A percentile compares a stretch with the other conserved stretches of the same genome.
Conservation (phyloP, 2,329 filamentous ascomycete genomes). For the Byssoonygena ceratinophila region DNA sequence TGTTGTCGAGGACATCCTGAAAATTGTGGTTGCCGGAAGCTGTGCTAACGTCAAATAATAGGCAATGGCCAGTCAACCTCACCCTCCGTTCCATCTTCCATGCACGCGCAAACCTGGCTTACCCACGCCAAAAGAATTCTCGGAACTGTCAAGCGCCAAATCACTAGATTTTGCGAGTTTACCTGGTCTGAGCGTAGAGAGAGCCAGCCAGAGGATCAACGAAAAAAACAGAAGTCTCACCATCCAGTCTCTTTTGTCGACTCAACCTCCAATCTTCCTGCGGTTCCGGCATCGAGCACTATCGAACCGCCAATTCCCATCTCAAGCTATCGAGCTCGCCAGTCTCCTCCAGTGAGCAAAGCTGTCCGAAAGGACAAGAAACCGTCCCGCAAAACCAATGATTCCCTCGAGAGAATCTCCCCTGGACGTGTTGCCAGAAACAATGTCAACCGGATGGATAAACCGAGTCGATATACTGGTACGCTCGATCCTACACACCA, state of each 20-base stretch:
- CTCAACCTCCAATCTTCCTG: background rate
- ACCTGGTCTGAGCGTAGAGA: background rate
- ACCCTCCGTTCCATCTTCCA: background rate
- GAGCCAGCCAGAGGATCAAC: conserved; percentile 1
- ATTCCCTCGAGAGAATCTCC: background rate
- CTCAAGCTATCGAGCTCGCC: conserved; percentile 1
- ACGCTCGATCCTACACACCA: background rate
- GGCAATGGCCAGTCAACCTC: conserved; percentile 1
- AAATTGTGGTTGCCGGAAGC: background rate
- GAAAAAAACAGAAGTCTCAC: background rate
- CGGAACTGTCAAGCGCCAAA: conserved; percentile 10
- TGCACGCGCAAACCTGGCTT: conserved; percentile 1
- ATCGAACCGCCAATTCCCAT: background rate
- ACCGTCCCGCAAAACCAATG: conserved; percentile 1
- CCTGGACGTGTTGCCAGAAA: conserved; percentile 1
- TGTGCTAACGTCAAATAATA: background rate
- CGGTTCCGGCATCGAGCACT: background rate
- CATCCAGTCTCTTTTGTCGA: background rate
- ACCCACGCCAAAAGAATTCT: conserved; percentile 3
- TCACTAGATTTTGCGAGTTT: conserved; percentile 4
- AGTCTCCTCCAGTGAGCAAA: background rate
- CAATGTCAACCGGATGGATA: background rate
- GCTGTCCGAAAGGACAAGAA: background rate
- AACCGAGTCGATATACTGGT: background rate
- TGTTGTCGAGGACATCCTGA: background rate